These are phyloP conservation scores for Furcasterigmium sp. DNA, from an alignment of 2,329 filamentous ascomycete genomes.

Conservation along the genomic window DNA sequence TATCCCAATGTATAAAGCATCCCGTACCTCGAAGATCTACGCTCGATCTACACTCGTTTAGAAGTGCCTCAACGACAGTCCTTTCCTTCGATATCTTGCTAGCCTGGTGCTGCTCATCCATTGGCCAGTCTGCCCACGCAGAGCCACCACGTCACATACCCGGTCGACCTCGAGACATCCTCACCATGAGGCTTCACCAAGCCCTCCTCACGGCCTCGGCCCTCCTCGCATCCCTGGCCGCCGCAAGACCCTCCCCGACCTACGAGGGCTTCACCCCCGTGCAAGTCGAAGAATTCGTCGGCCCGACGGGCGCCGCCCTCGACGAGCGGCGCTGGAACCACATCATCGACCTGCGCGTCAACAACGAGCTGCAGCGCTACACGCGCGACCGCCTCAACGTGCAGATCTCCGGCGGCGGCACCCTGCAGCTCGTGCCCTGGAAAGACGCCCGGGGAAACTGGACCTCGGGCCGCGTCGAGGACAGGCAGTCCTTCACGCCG, in stretches of 20 bases:
- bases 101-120: neutral
- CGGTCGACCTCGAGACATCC: too few species aligned
- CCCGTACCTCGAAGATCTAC: too few species aligned
- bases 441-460: constrained; percentile 30
- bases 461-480: constrained; percentile 47
- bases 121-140: too few species aligned
- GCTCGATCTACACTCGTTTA: too few species aligned
- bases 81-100: neutral
- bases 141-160: neutral
- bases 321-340: constrained; percentile 35
- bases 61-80: neutral
- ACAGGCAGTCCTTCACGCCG: constrained; percentile 39
- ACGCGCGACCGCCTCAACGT: constrained; percentile 36
- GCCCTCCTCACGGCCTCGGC: constrained; percentile 14
- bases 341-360: constrained; percentile 37
- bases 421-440: constrained; percentile 45
- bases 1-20: neutral
- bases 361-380: constrained; percentile 45
- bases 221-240: constrained; percentile 22
- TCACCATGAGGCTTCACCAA: constrained; percentile 6
- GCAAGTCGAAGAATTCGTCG: constrained; percentile 40
- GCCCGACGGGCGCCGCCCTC: constrained; percentile 25
- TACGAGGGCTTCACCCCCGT: constrained; percentile 32
- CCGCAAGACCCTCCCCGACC: constrained; percentile 29
- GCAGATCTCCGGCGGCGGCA: constrained; percentile 45